phyloP scores from a whole-genome alignment of 257 asterid genomes.

The Orobanche coerulescens region DNA sequence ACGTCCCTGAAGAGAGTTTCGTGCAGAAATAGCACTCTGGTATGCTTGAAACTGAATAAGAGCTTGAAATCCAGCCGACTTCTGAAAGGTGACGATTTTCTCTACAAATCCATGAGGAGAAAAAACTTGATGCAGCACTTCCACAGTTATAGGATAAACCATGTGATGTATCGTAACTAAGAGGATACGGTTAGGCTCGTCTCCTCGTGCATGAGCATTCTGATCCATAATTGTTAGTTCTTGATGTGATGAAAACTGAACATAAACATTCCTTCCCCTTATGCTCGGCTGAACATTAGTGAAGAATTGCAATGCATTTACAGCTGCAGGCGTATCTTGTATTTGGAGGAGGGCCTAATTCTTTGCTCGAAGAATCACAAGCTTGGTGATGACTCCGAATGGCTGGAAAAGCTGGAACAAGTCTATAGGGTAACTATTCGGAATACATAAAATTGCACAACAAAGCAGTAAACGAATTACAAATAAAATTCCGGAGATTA shows the following conservation, averaged over 20 bases:
- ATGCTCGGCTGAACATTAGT: conserved; percentile 83
- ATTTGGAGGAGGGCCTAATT: conserved; percentile 99
- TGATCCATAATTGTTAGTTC: conserved; percentile 94
- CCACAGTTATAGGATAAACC: conserved; percentile 99
- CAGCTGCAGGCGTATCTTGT: conserved; percentile 90
- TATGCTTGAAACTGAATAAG: conserved; percentile 69
- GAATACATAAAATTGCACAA: too few relatives aligned
- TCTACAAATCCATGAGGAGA: conserved; percentile 99
- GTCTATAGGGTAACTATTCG: too few relatives aligned
- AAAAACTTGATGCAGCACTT: conserved; percentile 99
- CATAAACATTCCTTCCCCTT: conserved; percentile 94
- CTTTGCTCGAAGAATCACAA: conserved; percentile 97
- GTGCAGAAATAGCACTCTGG: conserved; percentile 72
- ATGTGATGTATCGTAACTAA: conserved; percentile 98
- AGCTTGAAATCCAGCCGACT: conserved; percentile 99
- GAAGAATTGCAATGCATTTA: conserved; percentile 78
- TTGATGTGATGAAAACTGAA: conserved; percentile 97
- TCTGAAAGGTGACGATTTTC: conserved; percentile 99
- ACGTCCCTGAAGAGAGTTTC: conserved; percentile 96
- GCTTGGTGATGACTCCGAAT: conserved; percentile 83
- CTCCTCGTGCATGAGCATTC: conserved; percentile 80
- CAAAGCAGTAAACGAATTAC: too few relatives aligned
- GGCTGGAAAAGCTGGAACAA: conserved; percentile 98
- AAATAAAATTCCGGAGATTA: too few relatives aligned
- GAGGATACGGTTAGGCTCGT: conserved; percentile 99